Base-by-base conservation (phyloP, 768 basidiomycete genomes). In the Cantharellus anzutake region DNA sequence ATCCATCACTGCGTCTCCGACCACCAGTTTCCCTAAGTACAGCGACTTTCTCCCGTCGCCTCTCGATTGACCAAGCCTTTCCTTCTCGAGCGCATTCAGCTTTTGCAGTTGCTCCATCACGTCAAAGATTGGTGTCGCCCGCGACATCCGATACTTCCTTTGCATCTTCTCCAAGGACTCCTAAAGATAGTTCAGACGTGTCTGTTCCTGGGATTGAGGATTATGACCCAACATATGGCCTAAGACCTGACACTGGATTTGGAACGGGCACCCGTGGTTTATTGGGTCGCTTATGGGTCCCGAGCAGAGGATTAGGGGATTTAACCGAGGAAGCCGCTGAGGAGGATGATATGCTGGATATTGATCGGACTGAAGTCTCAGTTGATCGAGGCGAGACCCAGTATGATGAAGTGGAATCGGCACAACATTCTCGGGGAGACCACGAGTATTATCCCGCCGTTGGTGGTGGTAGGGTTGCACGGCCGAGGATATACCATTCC, bases 211-310 rank as follows among this genome's bases (percentile, higher is more conserved):
- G 80, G 41, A 74, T 91, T 40, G 92, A 96, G 71, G 82, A 86
- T 62, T 96, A 87, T 69, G 94, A 98, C 66, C 94, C 92, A 0
- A 97, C 94, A 0, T 97, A 99, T 67, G 94, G 94, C 14, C 73
- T 98, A 7, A 83, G 94, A 35, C 90, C 91, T 0, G 93, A 97
- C 67, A 86, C 88, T 2, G 74, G 94, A 2, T 92, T 92, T 0
- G 77, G 78, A 1, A 93, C 90, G 71, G 84, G 83, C 61, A 78
- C 82, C 2, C 96, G 93, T 69, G 75, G 77, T 51, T 78, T 78
- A 4, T 92, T 96, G 64, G 80, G 84, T 29, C 80, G 77, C 42
- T 58, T 65, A 29, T 62, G 86, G 62, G 71, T 72, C 4, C 78
- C 77, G 3, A 80, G 78, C 63, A 82, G 78, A 64, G 74, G 74